These are phyloP conservation scores for Rhododendron ferrugineum DNA, from an alignment of 148 eudicot species.

Conservation along the genomic window DNA sequence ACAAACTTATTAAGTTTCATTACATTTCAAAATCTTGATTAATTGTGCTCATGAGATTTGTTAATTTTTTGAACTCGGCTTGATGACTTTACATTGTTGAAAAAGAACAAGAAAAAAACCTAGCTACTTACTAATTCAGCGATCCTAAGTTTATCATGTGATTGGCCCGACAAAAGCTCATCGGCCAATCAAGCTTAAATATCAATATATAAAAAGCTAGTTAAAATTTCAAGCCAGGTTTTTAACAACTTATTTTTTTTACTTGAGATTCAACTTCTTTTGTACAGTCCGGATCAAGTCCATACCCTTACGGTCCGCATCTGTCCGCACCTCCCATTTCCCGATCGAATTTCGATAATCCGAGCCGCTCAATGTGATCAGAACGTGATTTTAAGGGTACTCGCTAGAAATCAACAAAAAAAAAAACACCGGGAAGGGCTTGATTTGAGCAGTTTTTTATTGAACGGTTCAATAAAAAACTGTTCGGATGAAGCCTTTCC, in stretches of 20 bases:
- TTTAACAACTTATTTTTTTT: background rate
- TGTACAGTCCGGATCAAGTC: too few species aligned
- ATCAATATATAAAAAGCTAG: background rate
- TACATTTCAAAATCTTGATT: background rate
- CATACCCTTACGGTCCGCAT: too few species aligned
- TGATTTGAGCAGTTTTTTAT: too few species aligned
- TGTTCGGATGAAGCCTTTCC: too few species aligned
- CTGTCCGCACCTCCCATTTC: too few species aligned
- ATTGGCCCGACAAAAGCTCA: background rate
- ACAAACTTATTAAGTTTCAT: background rate
- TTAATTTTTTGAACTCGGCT: background rate
- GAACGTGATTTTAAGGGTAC: too few species aligned
- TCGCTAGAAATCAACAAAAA: too few species aligned
- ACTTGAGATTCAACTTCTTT: background rate
- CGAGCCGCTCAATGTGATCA: too few species aligned
- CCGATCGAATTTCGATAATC: too few species aligned
- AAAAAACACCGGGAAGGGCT: too few species aligned
- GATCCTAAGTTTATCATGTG: background rate
- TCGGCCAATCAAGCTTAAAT: background rate
- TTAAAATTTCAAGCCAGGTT: background rate
- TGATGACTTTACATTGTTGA: background rate
- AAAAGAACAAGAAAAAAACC: too few species aligned
- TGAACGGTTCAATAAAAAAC: too few species aligned
- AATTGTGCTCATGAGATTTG: background rate
- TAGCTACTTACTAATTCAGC: background rate